Base-by-base conservation (phyloP, 1,139 yeast species). In the Kurtzmaniella quercitrusa region DNA sequence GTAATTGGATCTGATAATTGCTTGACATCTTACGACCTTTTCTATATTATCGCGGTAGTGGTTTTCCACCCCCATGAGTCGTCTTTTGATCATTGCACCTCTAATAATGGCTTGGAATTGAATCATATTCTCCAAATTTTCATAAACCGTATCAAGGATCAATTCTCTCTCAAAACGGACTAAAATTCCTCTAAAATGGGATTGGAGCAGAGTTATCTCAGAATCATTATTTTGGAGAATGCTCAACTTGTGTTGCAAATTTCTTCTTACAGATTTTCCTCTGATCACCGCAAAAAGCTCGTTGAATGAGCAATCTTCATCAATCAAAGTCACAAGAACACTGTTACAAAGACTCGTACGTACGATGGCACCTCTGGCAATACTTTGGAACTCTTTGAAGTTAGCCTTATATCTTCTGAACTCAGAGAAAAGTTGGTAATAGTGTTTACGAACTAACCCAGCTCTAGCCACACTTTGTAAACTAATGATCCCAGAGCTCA, bases 1-100 rank as follows among this genome's bases (percentile, higher is more conserved):
- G 48, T 80, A 77, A 49, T 75, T 71, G 33, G 90, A 83, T 46
- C 90, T 77, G 41, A 91, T 76, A 40, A 73, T 71, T 40, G 91
- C 83, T 63, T 93, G 98, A 14, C 90, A 79, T 54, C 72, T 77
- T 47, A 89, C 71, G 12, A 93, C 79, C 39, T 76, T 72, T 14
- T 72, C 74, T 42, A 78, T 59, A 53, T 88, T 82, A 4, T 62
- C 58, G 18, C 58, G 59, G 62, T 88, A 93, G 61, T 82, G 75
- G 2, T 62, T 61, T 51, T 71, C 66, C 52, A 81, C 70, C 1
- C 68, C 68, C 2, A 54, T 51, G 40, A 72, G 55, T 12, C 57
- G 55, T 3, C 56, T 56, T 41, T 87, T 68, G 0, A 68, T 55
- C 2, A 60, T 48, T 10, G 49, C 53, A 1, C 85, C 87, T 42